phyloP scores from a whole-genome alignment of 169 alveolate species.

The Plasmodium gonderi region DNA sequence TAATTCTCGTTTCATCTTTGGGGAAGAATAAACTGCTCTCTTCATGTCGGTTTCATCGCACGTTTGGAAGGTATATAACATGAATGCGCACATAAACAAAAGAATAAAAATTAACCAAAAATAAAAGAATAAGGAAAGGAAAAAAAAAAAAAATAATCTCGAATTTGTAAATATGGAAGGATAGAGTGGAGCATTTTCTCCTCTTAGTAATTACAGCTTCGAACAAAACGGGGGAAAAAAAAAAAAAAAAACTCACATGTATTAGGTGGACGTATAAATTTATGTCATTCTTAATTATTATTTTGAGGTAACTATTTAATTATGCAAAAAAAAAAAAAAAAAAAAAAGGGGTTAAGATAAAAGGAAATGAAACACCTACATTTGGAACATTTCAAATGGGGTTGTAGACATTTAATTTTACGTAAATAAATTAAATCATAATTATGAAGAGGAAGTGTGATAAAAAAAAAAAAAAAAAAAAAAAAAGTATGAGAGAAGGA shows the following conservation, averaged over 20 bases:
- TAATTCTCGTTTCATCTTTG: background rate
- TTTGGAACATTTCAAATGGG: background rate
- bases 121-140: background rate
- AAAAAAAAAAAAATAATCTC: background rate
- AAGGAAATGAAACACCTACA: background rate
- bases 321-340: background rate
- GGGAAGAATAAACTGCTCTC: background rate
- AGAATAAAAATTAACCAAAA: background rate
- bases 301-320: background rate
- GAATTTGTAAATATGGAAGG: background rate
- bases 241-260: slow-evolving; percentile 3
- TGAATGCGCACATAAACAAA: background rate
- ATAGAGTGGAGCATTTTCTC: background rate
- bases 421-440: background rate
- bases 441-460: background rate
- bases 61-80: background rate
- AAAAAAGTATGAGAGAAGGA: too few species aligned
- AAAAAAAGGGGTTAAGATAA: background rate
- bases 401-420: slow-evolving; percentile 1
- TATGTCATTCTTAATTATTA: background rate
- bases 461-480: too few species aligned
- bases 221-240: background rate
- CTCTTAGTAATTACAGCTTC: background rate
- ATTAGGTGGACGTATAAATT: background rate
- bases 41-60: background rate